Conservation (phyloP, 345 rosid genomes). For the Psidium guajava region DNA sequence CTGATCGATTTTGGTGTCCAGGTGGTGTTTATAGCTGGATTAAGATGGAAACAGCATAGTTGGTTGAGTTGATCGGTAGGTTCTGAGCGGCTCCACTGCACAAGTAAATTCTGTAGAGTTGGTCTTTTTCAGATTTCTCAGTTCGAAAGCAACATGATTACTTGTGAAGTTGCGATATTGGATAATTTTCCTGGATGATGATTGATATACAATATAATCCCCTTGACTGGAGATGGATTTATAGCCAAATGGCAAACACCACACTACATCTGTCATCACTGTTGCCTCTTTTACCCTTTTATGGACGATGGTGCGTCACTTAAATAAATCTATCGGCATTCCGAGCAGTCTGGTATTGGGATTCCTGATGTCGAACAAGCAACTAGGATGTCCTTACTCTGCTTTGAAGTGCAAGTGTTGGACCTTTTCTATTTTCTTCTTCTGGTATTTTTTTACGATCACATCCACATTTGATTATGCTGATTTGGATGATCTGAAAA, state of each 20-base stretch:
- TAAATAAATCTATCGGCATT: not conserved
- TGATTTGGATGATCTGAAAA: not conserved
- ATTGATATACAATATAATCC: not conserved
- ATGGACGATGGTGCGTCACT: not conserved
- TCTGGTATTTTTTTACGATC: not conserved
- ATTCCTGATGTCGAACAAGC: not conserved
- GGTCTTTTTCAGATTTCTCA: not conserved
- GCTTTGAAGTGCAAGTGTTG: not conserved
- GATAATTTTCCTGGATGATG: not conserved
- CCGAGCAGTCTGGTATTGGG: not conserved
- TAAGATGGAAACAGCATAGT: not conserved
- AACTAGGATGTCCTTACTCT: not conserved
- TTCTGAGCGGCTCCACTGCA: not conserved
- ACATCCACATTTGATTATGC: not conserved
- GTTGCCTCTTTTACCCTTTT: not conserved
- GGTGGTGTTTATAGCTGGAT: not conserved
- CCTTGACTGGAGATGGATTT: not conserved
- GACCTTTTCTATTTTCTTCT: not conserved
- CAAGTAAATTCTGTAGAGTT: not conserved
- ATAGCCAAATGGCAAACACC: not conserved
- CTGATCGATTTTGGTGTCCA: not conserved
- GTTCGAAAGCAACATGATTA: not conserved
- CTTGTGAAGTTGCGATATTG: not conserved
- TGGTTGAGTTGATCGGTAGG: not conserved
- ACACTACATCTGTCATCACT: not conserved